These are phyloP conservation scores for Microdochium nivale DNA, from an alignment of 2,329 filamentous ascomycete genomes.

Conservation along the genomic window DNA sequence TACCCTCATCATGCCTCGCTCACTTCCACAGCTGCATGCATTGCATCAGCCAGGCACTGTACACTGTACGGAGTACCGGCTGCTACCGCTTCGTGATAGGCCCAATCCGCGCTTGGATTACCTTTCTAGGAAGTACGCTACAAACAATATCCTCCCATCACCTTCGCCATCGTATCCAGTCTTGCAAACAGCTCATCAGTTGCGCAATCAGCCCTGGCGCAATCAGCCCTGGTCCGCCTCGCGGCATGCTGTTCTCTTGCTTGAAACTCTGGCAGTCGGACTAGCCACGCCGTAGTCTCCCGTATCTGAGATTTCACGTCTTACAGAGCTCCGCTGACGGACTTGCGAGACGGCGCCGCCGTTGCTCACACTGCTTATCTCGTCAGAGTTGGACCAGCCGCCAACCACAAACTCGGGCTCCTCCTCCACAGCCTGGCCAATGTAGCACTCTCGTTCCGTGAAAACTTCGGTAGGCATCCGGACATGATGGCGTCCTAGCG, in stretches of 20 bases:
- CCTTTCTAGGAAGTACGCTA: not conserved
- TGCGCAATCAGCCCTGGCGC: too few relatives aligned
- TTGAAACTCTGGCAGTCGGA: not conserved
- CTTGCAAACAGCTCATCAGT: too few relatives aligned
- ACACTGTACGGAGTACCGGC: too few relatives aligned
- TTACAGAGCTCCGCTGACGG: not conserved
- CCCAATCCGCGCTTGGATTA: not conserved
- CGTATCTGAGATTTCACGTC: not conserved
- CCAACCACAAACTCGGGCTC: conserved; percentile 14
- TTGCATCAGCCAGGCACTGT: too few relatives aligned
- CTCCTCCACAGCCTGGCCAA: conserved; percentile 27
- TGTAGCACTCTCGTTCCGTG: conserved; percentile 24
- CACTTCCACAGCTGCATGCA: too few relatives aligned
- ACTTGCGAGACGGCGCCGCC: not conserved
- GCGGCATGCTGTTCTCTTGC: not conserved
- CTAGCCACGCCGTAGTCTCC: not conserved
- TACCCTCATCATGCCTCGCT: not conserved
- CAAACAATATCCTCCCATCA: too few relatives aligned
- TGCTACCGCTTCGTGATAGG: not conserved
- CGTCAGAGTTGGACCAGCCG: not conserved
- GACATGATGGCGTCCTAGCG: conserved; percentile 11
- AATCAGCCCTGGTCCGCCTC: too few relatives aligned
- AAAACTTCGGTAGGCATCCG: conserved; percentile 11
- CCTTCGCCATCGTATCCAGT: too few relatives aligned
- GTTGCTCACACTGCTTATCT: not conserved